These are phyloP conservation scores for Metarhizium humberi DNA, from an alignment of 2,329 filamentous ascomycete genomes.

Conservation along the genomic window DNA sequence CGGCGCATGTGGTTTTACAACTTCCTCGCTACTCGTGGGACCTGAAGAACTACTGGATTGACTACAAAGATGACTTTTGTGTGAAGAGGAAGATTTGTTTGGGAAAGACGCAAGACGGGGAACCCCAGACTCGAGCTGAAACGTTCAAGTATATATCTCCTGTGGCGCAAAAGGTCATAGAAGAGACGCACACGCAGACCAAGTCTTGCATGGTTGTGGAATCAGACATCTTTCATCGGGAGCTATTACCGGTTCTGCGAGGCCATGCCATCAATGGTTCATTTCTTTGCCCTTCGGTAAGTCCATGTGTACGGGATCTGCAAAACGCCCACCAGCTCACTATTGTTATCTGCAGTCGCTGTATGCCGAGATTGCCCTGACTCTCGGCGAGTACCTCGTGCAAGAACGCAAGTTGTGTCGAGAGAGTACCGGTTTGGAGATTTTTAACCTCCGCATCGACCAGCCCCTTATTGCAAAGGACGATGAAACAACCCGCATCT, in stretches of 20 bases:
- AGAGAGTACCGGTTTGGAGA: slow-evolving; percentile 51
- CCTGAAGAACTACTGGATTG: slow-evolving; percentile 59
- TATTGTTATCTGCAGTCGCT: slow-evolving; percentile 2
- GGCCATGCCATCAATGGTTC: slow-evolving; percentile 6
- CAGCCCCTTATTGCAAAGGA: slow-evolving; percentile 32
- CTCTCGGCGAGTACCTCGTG: slow-evolving; percentile 53
- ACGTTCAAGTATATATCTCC: neutral
- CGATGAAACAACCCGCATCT: slow-evolving; percentile 19
- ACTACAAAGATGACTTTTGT: slow-evolving; percentile 45
- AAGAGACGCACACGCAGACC: slow-evolving; percentile 37
- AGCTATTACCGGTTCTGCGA: neutral
- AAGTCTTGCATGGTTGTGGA: slow-evolving; percentile 45
- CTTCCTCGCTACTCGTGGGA: slow-evolving; percentile 63
- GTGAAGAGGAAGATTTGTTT: slow-evolving; percentile 43
- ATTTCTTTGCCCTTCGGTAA: slow-evolving; percentile 2
- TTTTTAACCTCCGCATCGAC: slow-evolving; percentile 57
- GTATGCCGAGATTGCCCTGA: slow-evolving; percentile 56
- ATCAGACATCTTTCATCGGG: slow-evolving; percentile 20
- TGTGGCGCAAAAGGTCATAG: slow-evolving; percentile 29
- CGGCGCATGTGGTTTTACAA: slow-evolving; percentile 38
- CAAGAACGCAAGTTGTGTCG: slow-evolving; percentile 49
- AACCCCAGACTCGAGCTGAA: neutral
- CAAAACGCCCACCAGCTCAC: neutral
- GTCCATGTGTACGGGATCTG: neutral
- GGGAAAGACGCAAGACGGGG: neutral